Percentiles rank a stretch among this genome's conserved stretches.
phyloP scores from a whole-genome alignment of 2,329 filamentous ascomycete species.

The Aspergillus oerlinghausenensis region DNA sequence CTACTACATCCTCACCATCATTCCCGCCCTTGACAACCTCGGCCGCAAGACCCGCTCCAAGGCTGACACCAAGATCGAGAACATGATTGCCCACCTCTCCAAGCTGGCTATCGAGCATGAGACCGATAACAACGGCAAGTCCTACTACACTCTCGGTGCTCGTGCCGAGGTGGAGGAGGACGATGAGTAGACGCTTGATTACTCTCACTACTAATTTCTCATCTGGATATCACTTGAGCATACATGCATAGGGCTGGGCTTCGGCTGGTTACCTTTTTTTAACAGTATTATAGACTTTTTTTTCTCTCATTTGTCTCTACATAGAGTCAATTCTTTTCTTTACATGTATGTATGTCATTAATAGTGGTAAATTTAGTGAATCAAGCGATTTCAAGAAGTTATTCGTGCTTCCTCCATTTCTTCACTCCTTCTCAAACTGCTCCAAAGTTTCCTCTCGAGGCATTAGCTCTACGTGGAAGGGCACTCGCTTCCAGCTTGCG shows the following conservation, averaged over 20 bases:
- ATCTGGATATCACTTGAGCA: conserved; percentile 34
- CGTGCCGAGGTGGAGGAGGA: conserved; percentile 42
- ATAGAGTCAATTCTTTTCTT: conserved; percentile 34
- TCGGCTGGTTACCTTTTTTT: conserved; percentile 20
- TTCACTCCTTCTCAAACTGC: background rate
- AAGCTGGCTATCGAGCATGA: conserved; percentile 51
- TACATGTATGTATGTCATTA: conserved; percentile 41
- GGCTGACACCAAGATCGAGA: conserved; percentile 51
- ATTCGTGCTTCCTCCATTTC: background rate
- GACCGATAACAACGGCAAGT: conserved; percentile 42
- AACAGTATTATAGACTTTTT: conserved; percentile 37
- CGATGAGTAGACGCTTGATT: conserved; percentile 36
- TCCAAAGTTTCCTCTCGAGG: no score
- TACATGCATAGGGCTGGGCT: conserved; percentile 26
- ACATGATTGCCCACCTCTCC: conserved; percentile 49
- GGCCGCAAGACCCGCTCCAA: conserved; percentile 49
- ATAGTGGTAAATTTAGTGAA: conserved; percentile 37
- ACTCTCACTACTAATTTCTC: conserved; percentile 20
- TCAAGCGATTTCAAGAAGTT: conserved; percentile 30
- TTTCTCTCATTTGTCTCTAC: conserved; percentile 27
- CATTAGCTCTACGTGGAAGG: no score
- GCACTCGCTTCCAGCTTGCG: background rate
- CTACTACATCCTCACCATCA: conserved; percentile 47
- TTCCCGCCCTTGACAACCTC: conserved; percentile 46
- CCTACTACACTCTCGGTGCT: conserved; percentile 41